These are phyloP conservation scores for Penicillium sp. DNA, from an alignment of 2,329 filamentous ascomycete genomes.

Conservation along the genomic window DNA sequence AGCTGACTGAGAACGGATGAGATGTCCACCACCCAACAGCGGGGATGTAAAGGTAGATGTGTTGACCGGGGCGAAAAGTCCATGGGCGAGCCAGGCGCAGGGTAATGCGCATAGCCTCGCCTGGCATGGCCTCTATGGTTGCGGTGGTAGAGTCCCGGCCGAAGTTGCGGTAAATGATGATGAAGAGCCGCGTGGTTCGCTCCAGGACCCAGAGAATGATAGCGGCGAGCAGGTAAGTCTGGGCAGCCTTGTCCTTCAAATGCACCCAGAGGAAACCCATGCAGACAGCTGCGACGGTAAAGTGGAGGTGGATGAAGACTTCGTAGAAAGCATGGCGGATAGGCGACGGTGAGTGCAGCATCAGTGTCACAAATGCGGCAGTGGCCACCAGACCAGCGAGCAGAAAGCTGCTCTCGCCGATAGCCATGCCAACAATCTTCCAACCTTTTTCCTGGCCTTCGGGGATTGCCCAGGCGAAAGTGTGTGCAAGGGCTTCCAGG, in stretches of 20 bases:
- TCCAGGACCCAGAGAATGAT: constrained; percentile 74
- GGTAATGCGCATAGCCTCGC: constrained; percentile 65
- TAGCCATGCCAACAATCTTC: constrained; percentile 27
- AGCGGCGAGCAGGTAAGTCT: constrained; percentile 68
- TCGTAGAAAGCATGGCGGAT: constrained; percentile 92
- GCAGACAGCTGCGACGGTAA: constrained; percentile 63
- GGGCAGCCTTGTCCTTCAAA: constrained; percentile 63
- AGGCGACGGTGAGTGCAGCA: constrained; percentile 63
- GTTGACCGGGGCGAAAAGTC: constrained; percentile 63
- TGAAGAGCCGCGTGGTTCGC: constrained; percentile 58
- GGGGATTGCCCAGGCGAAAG: constrained; percentile 67
- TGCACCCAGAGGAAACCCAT: constrained; percentile 75
- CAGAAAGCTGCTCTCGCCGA: constrained; percentile 34
- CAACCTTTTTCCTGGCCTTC: constrained; percentile 48
- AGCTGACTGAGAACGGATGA: constrained; percentile 74
- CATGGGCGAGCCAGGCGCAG: constrained; percentile 63
- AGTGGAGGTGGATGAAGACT: constrained; percentile 83
- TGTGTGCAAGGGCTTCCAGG: constrained; percentile 64
- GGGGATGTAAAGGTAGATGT: constrained; percentile 68
- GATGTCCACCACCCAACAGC: constrained; percentile 64
- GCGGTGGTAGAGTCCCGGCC: constrained; percentile 57
- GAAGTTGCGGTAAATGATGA: constrained; percentile 62
- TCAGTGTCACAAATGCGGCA: constrained; percentile 60
- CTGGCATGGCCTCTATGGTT: constrained; percentile 61
- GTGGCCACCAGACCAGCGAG: constrained; percentile 41